Evolutionary conservation across 805 yeast species (phyloP), one percentile per base, ranked within the genome.

Genomic region (Candida yuanshanica): DNA sequence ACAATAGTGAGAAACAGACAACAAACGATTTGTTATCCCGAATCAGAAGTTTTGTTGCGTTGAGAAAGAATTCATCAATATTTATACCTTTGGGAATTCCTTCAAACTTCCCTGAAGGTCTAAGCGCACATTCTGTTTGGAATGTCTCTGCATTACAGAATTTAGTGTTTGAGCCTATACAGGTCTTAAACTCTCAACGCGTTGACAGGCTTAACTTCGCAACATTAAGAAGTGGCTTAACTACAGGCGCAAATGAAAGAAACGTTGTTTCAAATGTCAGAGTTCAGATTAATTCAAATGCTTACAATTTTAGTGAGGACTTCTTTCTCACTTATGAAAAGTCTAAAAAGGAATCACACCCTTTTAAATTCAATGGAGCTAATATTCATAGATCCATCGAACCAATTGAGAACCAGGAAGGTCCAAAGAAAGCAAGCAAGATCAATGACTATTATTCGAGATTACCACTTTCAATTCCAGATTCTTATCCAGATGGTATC

Each of bases 11-110:
- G 10, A 45, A 43, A 35, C 42, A 48, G 38, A 43, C 48, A 2
- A 38, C 44, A 17, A 43, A 37, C 26, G 49, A 45, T 22, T 51
- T 42, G 20, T 35, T 66, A 38, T 69, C 74, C 32, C 63, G 79
- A 42, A 74, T 73, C 41, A 69, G 60, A 52, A 65, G 73, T 23
- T 65, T 66, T 12, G 51, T 75, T 2, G 72, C 69, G 9, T 53
- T 81, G 8, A 51, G 75, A 17, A 68, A 69, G 29, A 63, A 65
- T 38, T 66, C 81, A 0, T 70, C 83, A 7, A 52, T 86, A 18
- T 66, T 75, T 34, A 56, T 86, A 10, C 91, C 95, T 0, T 21
- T 85, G 9, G 53, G 60, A 12, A 51, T 55, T 4, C 31, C 31
- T 27, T 59, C 62, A 32, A 23, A 45, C 41, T n/a, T 41, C 38